Evolutionary conservation across 2,329 filamentous ascomycete genomes (phyloP), one percentile per base, ranked within the genome.

Genomic region (Pseudonectria foliicola): DNA sequence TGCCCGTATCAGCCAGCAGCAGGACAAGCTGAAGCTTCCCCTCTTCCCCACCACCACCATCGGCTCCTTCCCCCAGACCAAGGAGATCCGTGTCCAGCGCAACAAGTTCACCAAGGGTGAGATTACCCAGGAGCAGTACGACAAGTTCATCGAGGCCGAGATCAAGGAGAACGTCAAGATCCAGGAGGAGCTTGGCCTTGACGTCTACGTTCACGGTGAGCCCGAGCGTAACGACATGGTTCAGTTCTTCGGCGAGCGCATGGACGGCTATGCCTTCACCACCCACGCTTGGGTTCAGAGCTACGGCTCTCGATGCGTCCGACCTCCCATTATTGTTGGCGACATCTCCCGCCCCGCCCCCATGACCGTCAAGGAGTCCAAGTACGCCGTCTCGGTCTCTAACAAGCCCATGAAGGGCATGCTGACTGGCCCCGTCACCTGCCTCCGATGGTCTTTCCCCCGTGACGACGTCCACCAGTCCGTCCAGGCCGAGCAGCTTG

Each of bases 331-430:
- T 70, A 86, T 98, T 57, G 92, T 96, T 55, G 92, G 92, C 70
- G 92, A 98, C 66, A 90, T 98, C 68, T 96, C 90, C 46, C 90
- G 92, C 54, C 92, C 92, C 49, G 82, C 81, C 52, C 85, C 92
- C 53, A 98, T 98, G 92, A 95, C 92, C 42, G 92, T 98, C 70
- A 98, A 98, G 84, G 92, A 98, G 79, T 94, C 86, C 68, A 95
- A 96, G 77, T 98, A 95, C 71, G 92, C 92, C 52, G 90, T 88
- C 45, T 89, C 84, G 38, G 79, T 95, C 66, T 90, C 89, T 64
- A 90, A 85, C 75, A 96, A 95, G 80, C 89, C 92, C 69, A 96
- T 98, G 92, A 98, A 98, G 86, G 92, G 92, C 66, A 98, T 98
- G 92, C 81, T 98, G 63, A 98, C 92, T 67, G 92, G 92, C 42